Conservation (phyloP, 345 rosid species). For the Pugionium cornutum region DNA sequence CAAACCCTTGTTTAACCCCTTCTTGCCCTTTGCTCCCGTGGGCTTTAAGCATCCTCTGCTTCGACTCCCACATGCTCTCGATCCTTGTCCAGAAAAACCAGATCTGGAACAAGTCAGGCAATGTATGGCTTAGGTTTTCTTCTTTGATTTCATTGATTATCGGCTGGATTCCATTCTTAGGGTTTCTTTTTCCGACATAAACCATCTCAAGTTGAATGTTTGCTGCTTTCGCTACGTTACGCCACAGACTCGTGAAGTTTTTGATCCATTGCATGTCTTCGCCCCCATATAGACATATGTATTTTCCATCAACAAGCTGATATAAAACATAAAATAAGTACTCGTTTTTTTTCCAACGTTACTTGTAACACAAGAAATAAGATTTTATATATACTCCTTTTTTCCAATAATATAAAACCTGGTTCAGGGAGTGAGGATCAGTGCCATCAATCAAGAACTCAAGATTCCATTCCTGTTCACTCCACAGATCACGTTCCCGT, state of each 20-base stretch:
- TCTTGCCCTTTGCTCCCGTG: constrained; percentile 26
- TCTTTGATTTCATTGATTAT: constrained; percentile 39
- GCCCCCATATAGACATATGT: constrained; percentile 75
- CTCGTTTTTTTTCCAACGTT: background rate
- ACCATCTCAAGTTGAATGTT: constrained; percentile 54
- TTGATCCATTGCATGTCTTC: constrained; percentile 75
- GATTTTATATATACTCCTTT: background rate
- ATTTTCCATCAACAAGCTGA: constrained; percentile 52
- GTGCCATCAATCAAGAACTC: constrained; percentile 56
- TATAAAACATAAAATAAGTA: background rate
- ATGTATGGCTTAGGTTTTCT: constrained; percentile 50
- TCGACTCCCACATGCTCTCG: constrained; percentile 82
- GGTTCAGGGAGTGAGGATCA: constrained; percentile 46
- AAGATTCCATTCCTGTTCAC: constrained; percentile 58
- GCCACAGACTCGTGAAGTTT: constrained; percentile 45
- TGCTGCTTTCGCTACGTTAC: constrained; percentile 43
- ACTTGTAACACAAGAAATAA: constrained; percentile 2
- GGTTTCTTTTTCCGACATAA: constrained; percentile 71
- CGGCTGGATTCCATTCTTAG: constrained; percentile 48
- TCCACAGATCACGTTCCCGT: constrained; percentile 65
- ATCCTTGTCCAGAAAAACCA: constrained; percentile 93
- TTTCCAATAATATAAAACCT: too few species aligned
- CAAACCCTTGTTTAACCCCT: constrained; percentile 35
- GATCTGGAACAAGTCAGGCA: constrained; percentile 43
- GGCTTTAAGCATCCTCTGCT: constrained; percentile 45